Evolutionary conservation across 2,329 filamentous ascomycete genomes (phyloP).

Genomic region (Neonectria punicea): DNA sequence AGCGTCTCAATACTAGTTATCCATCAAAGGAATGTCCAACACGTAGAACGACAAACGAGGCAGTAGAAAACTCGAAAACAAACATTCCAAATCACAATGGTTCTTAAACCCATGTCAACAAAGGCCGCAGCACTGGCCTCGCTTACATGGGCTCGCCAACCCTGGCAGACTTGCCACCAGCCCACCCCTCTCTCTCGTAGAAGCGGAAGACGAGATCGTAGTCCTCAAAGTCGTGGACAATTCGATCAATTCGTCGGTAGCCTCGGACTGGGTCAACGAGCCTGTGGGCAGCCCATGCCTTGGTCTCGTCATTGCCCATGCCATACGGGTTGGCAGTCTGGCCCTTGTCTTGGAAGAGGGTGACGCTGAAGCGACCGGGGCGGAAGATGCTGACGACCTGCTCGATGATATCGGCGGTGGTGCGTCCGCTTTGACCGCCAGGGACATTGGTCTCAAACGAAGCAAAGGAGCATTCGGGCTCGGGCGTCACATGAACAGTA

Average conservation of each 20-base stretch:
- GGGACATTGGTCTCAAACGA: slow-evolving; percentile 99
- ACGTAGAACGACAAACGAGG: slow-evolving; percentile 1
- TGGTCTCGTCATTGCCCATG: slow-evolving; percentile 53
- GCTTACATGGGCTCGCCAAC: slow-evolving; percentile 62
- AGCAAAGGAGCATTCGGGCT: slow-evolving; percentile 96
- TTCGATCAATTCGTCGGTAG: slow-evolving; percentile 90
- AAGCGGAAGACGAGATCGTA: slow-evolving; percentile 97
- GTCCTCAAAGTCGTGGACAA: slow-evolving; percentile 96
- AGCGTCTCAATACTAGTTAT: neutral
- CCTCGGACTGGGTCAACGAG: slow-evolving; percentile 83
- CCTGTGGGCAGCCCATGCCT: slow-evolving; percentile 54
- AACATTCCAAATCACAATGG: neutral
- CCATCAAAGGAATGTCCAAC: slow-evolving; percentile 13
- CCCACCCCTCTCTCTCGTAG: slow-evolving; percentile 90
- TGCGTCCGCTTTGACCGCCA: slow-evolving; percentile 84
- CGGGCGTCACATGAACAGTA: slow-evolving; percentile 97
- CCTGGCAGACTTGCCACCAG: slow-evolving; percentile 61
- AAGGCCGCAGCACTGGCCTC: slow-evolving; percentile 1
- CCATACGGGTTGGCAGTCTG: slow-evolving; percentile 55
- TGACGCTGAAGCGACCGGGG: slow-evolving; percentile 97
- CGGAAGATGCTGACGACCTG: slow-evolving; percentile 97
- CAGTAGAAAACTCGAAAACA: slow-evolving; percentile 1
- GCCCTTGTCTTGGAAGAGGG: slow-evolving; percentile 90
- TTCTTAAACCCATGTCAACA: neutral
- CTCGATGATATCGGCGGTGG: slow-evolving; percentile 90